Percentiles rank a stretch among this genome's conserved stretches.
phyloP scores from a whole-genome alignment of 495 filamentous ascomycete genomes.

The Aspergillus cristatus region DNA sequence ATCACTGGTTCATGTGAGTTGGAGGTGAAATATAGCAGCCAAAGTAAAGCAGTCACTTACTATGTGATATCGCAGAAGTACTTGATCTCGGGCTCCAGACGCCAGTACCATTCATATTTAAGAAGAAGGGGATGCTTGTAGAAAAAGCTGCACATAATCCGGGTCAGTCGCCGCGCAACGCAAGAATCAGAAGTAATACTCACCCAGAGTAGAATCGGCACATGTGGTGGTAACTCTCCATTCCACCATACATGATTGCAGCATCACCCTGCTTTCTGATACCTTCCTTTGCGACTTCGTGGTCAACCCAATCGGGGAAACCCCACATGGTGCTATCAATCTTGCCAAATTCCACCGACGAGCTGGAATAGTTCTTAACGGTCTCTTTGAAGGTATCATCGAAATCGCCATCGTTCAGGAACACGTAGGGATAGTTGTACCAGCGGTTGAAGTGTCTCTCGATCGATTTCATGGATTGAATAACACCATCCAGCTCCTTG shows the following conservation, averaged over 20 bases:
- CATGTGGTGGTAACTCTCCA: slow-evolving; percentile 99
- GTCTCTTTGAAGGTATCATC: slow-evolving; percentile 84
- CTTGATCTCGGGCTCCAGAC: slow-evolving; percentile 98
- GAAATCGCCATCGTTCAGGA: slow-evolving; percentile 97
- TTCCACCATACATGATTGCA: slow-evolving; percentile 99
- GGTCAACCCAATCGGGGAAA: slow-evolving; percentile 92
- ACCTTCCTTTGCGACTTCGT: slow-evolving; percentile 87
- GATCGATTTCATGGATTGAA: slow-evolving; percentile 94
- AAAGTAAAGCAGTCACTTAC: slow-evolving; percentile 45
- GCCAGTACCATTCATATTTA: slow-evolving; percentile 99
- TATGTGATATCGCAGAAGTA: slow-evolving; percentile 99
- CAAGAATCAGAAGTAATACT: slow-evolving; percentile 12
- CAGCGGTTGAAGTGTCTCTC: slow-evolving; percentile 98
- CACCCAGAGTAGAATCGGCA: slow-evolving; percentile 98
- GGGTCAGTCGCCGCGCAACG: slow-evolving; percentile 9
- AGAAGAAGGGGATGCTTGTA: slow-evolving; percentile 93
- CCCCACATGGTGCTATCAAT: slow-evolving; percentile 91
- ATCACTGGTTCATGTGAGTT: slow-evolving; percentile 51
- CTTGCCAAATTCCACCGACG: slow-evolving; percentile 83
- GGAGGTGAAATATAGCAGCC: neutral
- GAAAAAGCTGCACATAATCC: slow-evolving; percentile 63
- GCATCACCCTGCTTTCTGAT: slow-evolving; percentile 92
- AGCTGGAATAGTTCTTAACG: slow-evolving; percentile 81
- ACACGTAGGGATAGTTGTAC: slow-evolving; percentile 99
- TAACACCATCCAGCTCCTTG: slow-evolving; percentile 91